These are phyloP conservation scores for Alternaria alternata DNA, from an alignment of 2,329 filamentous ascomycete species.

Conservation along the genomic window DNA sequence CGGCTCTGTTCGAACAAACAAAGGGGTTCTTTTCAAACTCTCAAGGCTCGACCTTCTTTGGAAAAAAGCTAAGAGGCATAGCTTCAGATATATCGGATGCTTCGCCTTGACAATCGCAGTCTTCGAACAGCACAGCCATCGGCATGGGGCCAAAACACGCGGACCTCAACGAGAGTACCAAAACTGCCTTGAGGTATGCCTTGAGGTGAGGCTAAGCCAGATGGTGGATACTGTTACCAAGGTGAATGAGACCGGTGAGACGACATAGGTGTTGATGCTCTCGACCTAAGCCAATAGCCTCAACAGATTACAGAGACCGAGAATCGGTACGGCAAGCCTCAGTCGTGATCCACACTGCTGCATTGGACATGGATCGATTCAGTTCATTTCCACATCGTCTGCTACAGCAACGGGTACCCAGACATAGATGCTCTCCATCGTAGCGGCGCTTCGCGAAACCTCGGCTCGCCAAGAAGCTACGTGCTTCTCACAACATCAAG, in stretches of 20 bases:
- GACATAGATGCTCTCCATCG: background rate
- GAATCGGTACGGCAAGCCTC: background rate
- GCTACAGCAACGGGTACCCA: no score
- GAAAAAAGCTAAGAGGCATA: background rate
- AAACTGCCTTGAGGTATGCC: background rate
- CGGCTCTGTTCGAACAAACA: background rate
- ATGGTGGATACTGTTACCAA: background rate
- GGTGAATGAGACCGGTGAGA: background rate
- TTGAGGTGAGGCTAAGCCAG: background rate
- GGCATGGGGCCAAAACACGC: background rate
- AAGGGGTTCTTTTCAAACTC: background rate
- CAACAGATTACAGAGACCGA: background rate
- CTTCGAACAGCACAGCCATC: background rate
- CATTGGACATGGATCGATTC: background rate
- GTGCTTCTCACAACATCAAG: background rate
- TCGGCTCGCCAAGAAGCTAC: background rate
- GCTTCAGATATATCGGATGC: background rate
- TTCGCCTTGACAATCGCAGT: background rate
- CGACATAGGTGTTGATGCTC: background rate
- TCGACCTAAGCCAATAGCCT: background rate
- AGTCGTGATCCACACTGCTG: background rate
- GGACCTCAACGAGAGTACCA: background rate
- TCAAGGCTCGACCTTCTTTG: background rate
- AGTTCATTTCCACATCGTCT: background rate
- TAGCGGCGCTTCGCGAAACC: background rate